Conservation (phyloP, 352 stramenopile genomes). For the Phytophthora boehmeriae region DNA sequence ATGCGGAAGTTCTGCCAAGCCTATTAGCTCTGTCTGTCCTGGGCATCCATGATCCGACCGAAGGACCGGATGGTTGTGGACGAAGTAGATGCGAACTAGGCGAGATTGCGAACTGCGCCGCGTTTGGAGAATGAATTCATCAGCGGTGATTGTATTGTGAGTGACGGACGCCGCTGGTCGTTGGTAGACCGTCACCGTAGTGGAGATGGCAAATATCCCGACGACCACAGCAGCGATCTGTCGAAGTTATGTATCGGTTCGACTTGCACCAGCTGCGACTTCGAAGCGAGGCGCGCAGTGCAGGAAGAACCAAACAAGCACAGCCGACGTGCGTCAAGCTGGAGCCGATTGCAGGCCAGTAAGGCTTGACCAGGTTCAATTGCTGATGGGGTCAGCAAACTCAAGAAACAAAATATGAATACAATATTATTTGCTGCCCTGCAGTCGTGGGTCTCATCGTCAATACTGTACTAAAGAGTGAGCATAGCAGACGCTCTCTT, state of each 20-base stretch:
- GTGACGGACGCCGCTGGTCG: conserved; percentile 7
- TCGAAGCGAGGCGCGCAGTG: conserved; percentile 1
- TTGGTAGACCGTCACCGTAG: conserved; percentile 15
- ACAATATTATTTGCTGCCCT: too few species aligned
- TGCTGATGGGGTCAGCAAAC: too few species aligned
- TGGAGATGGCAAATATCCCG: conserved; percentile 11
- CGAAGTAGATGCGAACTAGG: conserved; percentile 5
- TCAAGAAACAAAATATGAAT: too few species aligned
- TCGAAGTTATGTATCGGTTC: conserved; percentile 21
- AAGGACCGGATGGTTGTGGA: conserved; percentile 22
- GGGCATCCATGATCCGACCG: conserved; percentile 25
- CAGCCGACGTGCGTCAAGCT: too few species aligned
- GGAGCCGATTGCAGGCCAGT: background rate
- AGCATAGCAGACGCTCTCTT: too few species aligned
- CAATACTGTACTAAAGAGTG: too few species aligned
- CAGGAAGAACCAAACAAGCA: conserved; percentile 3
- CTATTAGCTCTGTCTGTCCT: conserved; percentile 38
- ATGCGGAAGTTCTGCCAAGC: conserved; percentile 84
- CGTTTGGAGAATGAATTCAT: conserved; percentile 32
- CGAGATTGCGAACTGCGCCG: conserved; percentile 5
- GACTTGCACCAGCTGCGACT: conserved; percentile 3
- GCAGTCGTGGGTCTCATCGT: too few species aligned
- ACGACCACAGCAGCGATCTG: conserved; percentile 8
- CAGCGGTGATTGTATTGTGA: conserved; percentile 20
- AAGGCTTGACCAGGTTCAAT: background rate